phyloP scores from a whole-genome alignment of 75 land plant genomes.

The Sequoia sempervirens region DNA sequence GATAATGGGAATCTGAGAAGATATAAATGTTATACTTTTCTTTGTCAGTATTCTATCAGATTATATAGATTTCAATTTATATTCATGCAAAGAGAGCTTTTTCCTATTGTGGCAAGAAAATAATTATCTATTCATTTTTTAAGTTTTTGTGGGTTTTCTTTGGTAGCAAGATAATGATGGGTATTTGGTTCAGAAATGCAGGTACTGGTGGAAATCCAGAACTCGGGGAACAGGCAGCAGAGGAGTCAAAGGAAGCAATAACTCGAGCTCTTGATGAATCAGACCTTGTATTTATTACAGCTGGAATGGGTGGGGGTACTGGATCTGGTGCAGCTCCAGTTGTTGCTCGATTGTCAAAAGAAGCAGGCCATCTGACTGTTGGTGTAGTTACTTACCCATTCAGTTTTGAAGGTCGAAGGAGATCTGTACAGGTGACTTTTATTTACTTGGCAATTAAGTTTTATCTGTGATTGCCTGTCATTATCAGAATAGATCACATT shows the following conservation, averaged over 20 bases:
- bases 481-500: background rate
- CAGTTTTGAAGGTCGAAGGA: conserved; percentile 96
- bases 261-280: conserved; percentile 73
- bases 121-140: background rate
- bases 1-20: background rate
- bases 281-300: conserved; percentile 91
- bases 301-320: conserved; percentile 99
- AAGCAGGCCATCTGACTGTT: conserved; percentile 87
- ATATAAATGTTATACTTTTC: background rate
- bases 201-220: conserved; percentile 92
- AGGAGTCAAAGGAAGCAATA: conserved; percentile 79
- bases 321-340: conserved; percentile 99
- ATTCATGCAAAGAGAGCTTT: background rate
- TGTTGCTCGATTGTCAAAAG: conserved; percentile 88
- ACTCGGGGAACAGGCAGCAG: conserved; percentile 85
- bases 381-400: conserved; percentile 97
- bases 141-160: background rate
- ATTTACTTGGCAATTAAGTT: background rate
- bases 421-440: conserved; percentile 76
- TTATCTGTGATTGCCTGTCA: background rate
- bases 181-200: conserved; percentile 18
- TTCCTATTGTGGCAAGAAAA: background rate
- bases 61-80: background rate
- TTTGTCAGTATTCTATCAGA: background rate
- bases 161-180: background rate